Percentiles rank a stretch among this genome's conserved stretches.
These are phyloP conservation scores for Eutrema japonicum DNA, from an alignment of 345 rosid species.

Conservation along the genomic window DNA sequence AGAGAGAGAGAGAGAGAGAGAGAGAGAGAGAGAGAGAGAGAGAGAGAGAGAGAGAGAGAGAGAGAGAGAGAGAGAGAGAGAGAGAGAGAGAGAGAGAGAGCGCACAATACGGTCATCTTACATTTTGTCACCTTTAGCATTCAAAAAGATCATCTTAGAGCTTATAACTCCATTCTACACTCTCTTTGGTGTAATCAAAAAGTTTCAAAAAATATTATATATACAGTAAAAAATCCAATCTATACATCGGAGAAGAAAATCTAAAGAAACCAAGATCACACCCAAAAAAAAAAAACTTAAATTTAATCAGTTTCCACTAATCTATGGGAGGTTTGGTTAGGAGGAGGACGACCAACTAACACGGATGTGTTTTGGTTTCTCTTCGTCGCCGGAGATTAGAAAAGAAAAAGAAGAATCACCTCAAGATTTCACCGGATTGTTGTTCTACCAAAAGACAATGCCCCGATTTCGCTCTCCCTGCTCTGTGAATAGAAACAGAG, in stretches of 20 bases:
- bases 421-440: slow-evolving; percentile 62
- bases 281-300: neutral
- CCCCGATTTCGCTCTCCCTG: slow-evolving; percentile 77
- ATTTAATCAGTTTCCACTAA: slow-evolving; percentile 1
- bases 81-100: no score
- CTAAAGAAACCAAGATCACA: neutral
- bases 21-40: no score
- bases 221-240: slow-evolving; percentile 21
- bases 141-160: no score
- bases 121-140: no score
- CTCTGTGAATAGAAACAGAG: slow-evolving; percentile 52
- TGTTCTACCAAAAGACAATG: slow-evolving; percentile 78
- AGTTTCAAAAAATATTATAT: neutral
- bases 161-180: neutral
- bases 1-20: no score
- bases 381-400: neutral
- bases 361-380: slow-evolving; percentile 2
- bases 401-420: neutral
- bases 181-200: neutral
- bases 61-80: no score
- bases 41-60: no score
- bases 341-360: slow-evolving; percentile 16
- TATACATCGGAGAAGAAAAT: neutral
- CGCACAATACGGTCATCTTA: no score
- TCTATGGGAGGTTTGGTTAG: slow-evolving; percentile 21